Evolutionary conservation across 305 asterid genomes (phyloP).

Genomic region (Withania somnifera): DNA sequence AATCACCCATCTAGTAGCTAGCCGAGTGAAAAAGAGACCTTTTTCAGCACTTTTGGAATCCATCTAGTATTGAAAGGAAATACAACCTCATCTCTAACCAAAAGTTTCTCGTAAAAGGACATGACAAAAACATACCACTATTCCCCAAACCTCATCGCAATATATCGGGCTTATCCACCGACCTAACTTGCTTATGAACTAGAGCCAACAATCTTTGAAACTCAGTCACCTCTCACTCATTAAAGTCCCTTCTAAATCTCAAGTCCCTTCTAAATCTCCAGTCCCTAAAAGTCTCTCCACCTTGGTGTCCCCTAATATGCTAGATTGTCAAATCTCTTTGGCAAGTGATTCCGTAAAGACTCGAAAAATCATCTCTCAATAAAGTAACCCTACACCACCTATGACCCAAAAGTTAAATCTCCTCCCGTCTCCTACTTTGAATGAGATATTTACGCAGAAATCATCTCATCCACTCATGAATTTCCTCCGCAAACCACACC

Average conservation of each 20-base stretch:
- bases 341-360: neutral
- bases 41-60: neutral
- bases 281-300: neutral
- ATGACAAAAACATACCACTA: neutral
- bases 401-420: neutral
- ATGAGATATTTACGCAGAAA: neutral
- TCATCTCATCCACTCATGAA: neutral
- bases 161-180: neutral
- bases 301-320: neutral
- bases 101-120: neutral
- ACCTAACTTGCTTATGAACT: neutral
- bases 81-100: neutral
- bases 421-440: neutral
- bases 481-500: neutral
- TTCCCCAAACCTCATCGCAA: neutral
- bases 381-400: neutral
- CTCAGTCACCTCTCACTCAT: neutral
- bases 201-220: neutral
- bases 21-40: neutral
- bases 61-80: neutral
- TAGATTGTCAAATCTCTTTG: neutral
- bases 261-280: neutral
- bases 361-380: neutral
- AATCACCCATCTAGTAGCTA: neutral
- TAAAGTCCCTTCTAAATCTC: neutral